Conservation (phyloP, 208 protist genomes). For the Wallacemonas sp. region DNA sequence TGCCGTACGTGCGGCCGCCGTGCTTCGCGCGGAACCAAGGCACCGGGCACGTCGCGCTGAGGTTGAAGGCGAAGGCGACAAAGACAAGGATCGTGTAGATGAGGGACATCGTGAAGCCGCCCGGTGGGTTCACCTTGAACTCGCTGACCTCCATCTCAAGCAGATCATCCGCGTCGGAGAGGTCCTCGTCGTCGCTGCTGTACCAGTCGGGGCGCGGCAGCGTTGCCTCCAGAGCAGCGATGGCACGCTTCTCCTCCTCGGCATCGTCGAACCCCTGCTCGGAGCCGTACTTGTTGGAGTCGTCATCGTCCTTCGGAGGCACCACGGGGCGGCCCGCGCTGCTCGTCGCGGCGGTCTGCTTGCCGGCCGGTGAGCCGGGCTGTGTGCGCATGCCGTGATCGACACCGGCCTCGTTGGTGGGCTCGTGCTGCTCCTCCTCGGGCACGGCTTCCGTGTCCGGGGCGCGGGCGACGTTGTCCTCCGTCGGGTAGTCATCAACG, state of each 20-base stretch:
- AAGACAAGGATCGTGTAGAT: slow-evolving; percentile 32
- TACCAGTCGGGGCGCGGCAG: slow-evolving; percentile 61
- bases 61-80: slow-evolving; percentile 41
- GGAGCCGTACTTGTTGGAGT: slow-evolving; percentile 18
- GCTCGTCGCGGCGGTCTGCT: slow-evolving; percentile 9
- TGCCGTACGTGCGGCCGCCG: slow-evolving; percentile 35
- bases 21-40: slow-evolving; percentile 38
- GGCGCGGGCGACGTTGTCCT: slow-evolving; percentile 29
- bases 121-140: slow-evolving; percentile 31
- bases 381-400: background rate
- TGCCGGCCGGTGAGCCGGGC: background rate
- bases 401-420: background rate
- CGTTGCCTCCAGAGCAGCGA: slow-evolving; percentile 32
- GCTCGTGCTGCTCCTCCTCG: slow-evolving; percentile 2
- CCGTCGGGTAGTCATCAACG: slow-evolving; percentile 18
- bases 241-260: slow-evolving; percentile 31
- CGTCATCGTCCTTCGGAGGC: slow-evolving; percentile 10
- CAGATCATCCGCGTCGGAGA: slow-evolving; percentile 15
- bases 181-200: slow-evolving; percentile 44
- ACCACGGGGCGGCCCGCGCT: slow-evolving; percentile 4
- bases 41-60: slow-evolving; percentile 41
- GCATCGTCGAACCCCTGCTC: slow-evolving; percentile 25
- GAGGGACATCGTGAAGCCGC: slow-evolving; percentile 28
- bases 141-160: slow-evolving; percentile 32
- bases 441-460: slow-evolving; percentile 21